Conservation (phyloP, 352 stramenopile genomes). For the Phytophthora pistaciae region DNA sequence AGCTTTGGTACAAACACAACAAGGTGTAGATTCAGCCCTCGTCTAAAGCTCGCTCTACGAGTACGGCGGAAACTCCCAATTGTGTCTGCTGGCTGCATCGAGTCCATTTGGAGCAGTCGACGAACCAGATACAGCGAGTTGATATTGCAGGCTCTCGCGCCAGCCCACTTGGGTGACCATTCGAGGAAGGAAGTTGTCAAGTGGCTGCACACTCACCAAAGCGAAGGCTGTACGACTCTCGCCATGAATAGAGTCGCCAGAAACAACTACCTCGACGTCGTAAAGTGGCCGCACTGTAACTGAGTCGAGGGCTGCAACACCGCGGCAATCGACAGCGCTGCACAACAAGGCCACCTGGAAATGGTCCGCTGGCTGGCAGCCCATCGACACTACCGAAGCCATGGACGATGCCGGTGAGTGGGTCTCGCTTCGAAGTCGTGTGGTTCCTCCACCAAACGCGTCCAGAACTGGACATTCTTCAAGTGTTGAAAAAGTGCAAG, state of each 20-base stretch:
- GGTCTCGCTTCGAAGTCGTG: background rate
- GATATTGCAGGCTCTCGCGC: background rate
- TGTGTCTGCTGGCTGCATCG: background rate
- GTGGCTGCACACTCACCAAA: background rate
- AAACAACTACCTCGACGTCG: background rate
- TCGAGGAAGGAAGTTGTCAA: slow-evolving; percentile 11
- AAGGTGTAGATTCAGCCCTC: background rate
- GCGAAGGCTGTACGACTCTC: background rate
- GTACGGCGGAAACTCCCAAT: background rate
- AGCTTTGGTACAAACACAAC: too few species aligned
- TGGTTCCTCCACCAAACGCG: too few species aligned
- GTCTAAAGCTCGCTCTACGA: slow-evolving; percentile 3
- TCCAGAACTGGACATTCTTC: too few species aligned
- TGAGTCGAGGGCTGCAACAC: background rate
- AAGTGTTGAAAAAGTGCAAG: too few species aligned
- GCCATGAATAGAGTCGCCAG: background rate
- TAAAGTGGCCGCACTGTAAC: background rate
- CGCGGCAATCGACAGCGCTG: background rate
- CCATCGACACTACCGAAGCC: background rate
- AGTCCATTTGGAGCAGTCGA: background rate
- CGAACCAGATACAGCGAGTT: slow-evolving; percentile 3
- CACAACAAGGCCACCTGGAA: background rate
- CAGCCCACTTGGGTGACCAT: slow-evolving; percentile 8
- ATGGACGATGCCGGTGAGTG: background rate
- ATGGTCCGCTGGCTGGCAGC: background rate